Percentiles rank a stretch among this genome's conserved stretches.
Evolutionary conservation across 2,329 filamentous ascomycete genomes (phyloP).

Genomic region (Curvularia sp.): DNA sequence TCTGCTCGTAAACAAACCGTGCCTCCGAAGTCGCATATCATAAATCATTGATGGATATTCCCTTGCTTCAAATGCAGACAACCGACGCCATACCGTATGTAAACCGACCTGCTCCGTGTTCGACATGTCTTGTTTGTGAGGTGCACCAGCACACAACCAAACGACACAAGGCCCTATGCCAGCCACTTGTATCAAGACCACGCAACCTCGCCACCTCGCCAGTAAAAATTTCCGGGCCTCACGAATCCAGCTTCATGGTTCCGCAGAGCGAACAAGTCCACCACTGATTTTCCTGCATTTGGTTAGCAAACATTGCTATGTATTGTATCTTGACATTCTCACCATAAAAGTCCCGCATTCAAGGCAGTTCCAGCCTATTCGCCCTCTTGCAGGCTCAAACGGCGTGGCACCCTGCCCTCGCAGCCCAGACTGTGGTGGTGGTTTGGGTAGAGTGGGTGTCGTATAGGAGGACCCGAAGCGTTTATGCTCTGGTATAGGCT

Average conservation of each 20-base stretch:
- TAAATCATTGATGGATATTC: not conserved
- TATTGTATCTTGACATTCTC: not conserved
- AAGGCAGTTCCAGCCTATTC: conserved; percentile 66
- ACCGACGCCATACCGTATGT: not conserved
- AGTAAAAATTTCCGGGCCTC: not conserved
- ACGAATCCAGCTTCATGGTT: conserved; percentile 59
- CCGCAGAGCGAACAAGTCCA: conserved; percentile 69
- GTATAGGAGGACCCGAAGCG: conserved; percentile 36
- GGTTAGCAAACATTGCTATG: not conserved
- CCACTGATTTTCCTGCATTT: conserved; percentile 59
- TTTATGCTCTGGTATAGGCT: conserved; percentile 45
- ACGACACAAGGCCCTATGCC: not conserved
- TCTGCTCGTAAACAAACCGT: not conserved
- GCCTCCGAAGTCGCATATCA: not conserved
- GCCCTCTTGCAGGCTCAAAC: conserved; percentile 54
- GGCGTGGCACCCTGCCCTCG: conserved; percentile 44
- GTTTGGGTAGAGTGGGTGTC: conserved; percentile 37
- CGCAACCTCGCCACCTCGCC: not conserved
- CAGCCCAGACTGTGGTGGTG: conserved; percentile 40
- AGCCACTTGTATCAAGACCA: not conserved
- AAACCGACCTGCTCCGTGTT: not conserved
- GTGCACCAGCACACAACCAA: not conserved
- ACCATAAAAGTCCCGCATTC: conserved; percentile 67
- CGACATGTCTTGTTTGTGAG: not conserved
- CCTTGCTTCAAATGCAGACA: not conserved